Evolutionary conservation across 768 basidiomycete species (phyloP), one percentile per base, ranked within the genome.

Genomic region (Phlebiopsis gigantea): DNA sequence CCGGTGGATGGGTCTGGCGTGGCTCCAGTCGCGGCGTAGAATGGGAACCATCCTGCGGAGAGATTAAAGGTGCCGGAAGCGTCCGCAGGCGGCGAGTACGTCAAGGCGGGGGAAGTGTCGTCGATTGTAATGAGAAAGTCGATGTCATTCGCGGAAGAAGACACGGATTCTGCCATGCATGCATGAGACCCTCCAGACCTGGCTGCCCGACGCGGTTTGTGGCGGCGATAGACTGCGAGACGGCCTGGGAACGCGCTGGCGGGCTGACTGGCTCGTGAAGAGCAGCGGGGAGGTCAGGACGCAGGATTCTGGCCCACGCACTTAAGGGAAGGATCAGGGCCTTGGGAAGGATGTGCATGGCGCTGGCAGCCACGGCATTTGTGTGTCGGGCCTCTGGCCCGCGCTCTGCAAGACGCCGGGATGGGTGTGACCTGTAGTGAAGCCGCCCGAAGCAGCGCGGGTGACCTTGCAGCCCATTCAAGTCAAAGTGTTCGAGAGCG

Each of bases 41-140:
- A 80, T 17, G 87, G 80, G 65, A 82, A 83, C 90, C 90, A 92
- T 65, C 87, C 87, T 25, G 73, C 75, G 19, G 68, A 63, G 42
- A 81, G 63, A 62, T 83, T 74, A 69, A 49, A 76, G 67, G 48
- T 55, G 41, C 78, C 72, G 56, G 82, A 71, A 10, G 77, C 79
- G 68, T 87, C 84, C 43, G 72, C 64, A 57, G 82, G 79, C 22
- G 89, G 88, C 57, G 68, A 75, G 72, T 88, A 90, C 25, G 63
- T 59, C 61, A 90, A 72, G 46, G 75, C 65, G 4, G 88, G 88
- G 43, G 88, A 88, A 53, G 82, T 81, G 66, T 89, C 82, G 69
- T 85, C 79, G 63, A 90, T 73, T 57, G 69, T 61, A 69, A 88
- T 58, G 56, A 57, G 53, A 61, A 71, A 70, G 24, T 48, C 28